These are phyloP conservation scores for Syncephalastrum contaminatum DNA, from an alignment of 371 early-diverging fungal genomes.

Conservation along the genomic window DNA sequence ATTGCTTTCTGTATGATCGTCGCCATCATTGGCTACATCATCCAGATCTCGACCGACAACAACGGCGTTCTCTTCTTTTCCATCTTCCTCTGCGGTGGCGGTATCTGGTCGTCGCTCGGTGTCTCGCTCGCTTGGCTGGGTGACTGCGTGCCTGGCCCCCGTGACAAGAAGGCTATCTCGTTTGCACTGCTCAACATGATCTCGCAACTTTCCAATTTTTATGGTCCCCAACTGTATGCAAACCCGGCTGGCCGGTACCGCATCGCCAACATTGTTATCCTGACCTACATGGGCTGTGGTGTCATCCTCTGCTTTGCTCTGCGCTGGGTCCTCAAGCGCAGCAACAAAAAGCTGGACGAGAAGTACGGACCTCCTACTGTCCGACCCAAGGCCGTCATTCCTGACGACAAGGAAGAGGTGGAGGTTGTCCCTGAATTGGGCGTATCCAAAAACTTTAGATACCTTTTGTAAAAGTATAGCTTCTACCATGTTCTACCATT, in stretches of 20 bases:
- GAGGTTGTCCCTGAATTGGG: conserved; percentile 17
- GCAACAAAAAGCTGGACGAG: conserved; percentile 8
- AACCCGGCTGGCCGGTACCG: conserved; percentile 12
- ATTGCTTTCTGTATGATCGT: conserved; percentile 13
- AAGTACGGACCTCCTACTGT: conserved; percentile 13
- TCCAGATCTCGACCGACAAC: conserved; percentile 12
- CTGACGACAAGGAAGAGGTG: conserved; percentile 7
- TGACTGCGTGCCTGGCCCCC: conserved; percentile 16
- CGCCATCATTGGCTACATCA: conserved; percentile 12
- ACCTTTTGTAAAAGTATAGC: conserved; percentile 8
- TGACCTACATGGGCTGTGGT: conserved; percentile 14
- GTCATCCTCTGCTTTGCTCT: conserved; percentile 14
- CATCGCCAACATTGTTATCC: conserved; percentile 18
- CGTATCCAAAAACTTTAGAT: conserved; percentile 16
- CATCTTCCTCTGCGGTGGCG: conserved; percentile 18
- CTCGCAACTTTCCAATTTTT: conserved; percentile 18
- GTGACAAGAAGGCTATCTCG: conserved; percentile 14
- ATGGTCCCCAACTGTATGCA: conserved; percentile 16
- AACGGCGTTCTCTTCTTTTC: conserved; percentile 14
- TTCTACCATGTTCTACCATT: too few species aligned
- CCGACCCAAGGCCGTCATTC: conserved; percentile 9
- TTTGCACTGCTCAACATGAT: conserved; percentile 16
- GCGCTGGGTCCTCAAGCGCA: conserved; percentile 8
- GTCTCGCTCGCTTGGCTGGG: conserved; percentile 18
- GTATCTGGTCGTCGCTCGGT: conserved; percentile 18